These are phyloP conservation scores for Dendrocalamus latiflorus DNA, from an alignment of 202 grass and related monocot species.

Conservation along the genomic window DNA sequence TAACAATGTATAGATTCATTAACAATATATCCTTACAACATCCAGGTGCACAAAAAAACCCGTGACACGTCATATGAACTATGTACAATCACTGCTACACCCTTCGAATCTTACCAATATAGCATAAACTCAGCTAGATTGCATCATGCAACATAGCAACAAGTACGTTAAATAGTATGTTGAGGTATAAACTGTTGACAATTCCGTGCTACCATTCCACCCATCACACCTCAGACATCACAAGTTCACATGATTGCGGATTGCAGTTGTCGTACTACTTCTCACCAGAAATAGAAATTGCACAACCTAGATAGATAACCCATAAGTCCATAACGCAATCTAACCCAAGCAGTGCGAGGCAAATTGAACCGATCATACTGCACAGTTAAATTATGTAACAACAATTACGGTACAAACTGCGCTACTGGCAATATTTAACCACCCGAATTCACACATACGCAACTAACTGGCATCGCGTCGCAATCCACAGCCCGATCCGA, in stretches of 20 bases:
- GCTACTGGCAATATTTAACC: background rate
- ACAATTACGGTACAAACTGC: background rate
- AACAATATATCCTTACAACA: background rate
- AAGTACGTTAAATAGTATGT: background rate
- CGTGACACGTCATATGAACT: background rate
- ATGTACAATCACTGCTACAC: background rate
- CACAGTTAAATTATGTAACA: background rate
- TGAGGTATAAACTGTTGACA: background rate
- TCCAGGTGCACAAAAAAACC: background rate
- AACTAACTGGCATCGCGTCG: background rate
- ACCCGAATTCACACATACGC: background rate
- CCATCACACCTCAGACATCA: background rate
- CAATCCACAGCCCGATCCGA: constrained; percentile 13
- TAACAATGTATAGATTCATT: background rate
- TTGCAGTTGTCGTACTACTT: background rate
- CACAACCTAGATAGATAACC: background rate
- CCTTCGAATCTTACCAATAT: background rate
- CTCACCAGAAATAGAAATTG: background rate
- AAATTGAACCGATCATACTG: background rate
- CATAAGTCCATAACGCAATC: background rate
- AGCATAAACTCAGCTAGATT: background rate
- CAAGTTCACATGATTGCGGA: background rate
- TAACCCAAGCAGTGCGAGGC: background rate
- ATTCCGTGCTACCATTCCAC: background rate
- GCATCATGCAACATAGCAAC: background rate